A percentile compares a stretch with the other conserved stretches of the same genome.
Conservation (phyloP, 495 filamentous ascomycete species). For the Penicillium flavigenum region DNA sequence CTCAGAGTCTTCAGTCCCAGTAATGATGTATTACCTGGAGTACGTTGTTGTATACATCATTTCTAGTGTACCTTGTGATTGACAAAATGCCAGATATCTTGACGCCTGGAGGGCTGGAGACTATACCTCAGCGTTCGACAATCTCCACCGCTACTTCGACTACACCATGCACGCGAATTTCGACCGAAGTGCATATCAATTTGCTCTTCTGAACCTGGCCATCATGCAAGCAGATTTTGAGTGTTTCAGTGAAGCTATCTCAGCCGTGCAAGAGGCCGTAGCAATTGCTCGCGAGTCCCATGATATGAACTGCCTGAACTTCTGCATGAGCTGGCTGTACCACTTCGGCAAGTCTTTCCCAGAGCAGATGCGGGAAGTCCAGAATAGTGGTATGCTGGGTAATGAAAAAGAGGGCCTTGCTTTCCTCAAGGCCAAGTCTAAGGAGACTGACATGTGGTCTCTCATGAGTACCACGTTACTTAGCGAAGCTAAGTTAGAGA, state of each 20-base stretch:
- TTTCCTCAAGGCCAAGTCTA: conserved; percentile 85
- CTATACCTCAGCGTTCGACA: conserved; percentile 84
- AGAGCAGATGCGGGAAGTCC: conserved; percentile 65
- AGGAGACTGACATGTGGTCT: conserved; percentile 84
- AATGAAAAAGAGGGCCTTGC: conserved; percentile 77
- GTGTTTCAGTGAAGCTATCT: conserved; percentile 84
- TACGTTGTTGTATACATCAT: conserved; percentile 30
- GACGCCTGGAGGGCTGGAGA: conserved; percentile 91
- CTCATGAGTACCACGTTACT: conserved; percentile 81
- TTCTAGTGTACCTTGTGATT: conserved; percentile 5
- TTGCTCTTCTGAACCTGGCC: conserved; percentile 90
- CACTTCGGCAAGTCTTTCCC: conserved; percentile 88
- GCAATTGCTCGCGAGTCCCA: conserved; percentile 88
- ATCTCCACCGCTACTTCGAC: conserved; percentile 93
- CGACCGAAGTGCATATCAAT: conserved; percentile 89
- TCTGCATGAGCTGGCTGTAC: conserved; percentile 95
- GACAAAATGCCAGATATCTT: conserved; percentile 58
- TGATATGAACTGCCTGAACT: conserved; percentile 90
- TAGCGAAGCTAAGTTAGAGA: conserved; percentile 78
- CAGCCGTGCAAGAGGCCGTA: conserved; percentile 89
- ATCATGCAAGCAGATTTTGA: conserved; percentile 96
- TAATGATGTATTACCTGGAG: conserved; percentile 74
- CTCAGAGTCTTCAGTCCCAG: conserved; percentile 64
- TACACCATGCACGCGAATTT: conserved; percentile 84
- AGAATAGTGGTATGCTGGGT: conserved; percentile 69